Evolutionary conservation across 192 early-diverging fungal genomes (phyloP).

Genomic region (Mortierella hygrophila): DNA sequence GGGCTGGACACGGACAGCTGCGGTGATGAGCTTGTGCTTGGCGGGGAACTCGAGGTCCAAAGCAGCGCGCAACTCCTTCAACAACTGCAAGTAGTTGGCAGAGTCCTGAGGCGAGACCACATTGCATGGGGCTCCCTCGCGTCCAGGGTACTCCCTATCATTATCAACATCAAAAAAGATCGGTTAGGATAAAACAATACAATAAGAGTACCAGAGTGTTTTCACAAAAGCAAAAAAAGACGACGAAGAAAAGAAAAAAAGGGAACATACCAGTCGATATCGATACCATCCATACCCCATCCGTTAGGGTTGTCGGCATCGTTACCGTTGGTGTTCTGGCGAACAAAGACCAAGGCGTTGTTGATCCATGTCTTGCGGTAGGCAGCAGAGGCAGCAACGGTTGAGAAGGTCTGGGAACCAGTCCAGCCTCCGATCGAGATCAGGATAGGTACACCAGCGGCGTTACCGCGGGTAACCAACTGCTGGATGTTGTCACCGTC

Average conservation of each 20-base stretch:
- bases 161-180: background rate
- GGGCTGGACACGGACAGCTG: slow-evolving; percentile 74
- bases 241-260: background rate
- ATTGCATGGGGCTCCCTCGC: slow-evolving; percentile 69
- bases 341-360: slow-evolving; percentile 60
- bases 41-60: slow-evolving; percentile 57
- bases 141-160: slow-evolving; percentile 73
- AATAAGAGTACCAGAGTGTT: background rate
- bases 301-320: slow-evolving; percentile 32
- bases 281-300: slow-evolving; percentile 49
- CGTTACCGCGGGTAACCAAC: slow-evolving; percentile 31
- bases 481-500: slow-evolving; percentile 29
- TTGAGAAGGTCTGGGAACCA: slow-evolving; percentile 73
- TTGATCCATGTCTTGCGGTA: slow-evolving; percentile 66
- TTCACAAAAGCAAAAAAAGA: background rate
- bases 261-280: slow-evolving; percentile 47
- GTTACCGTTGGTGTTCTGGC: slow-evolving; percentile 25
- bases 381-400: slow-evolving; percentile 60
- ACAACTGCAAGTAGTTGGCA: slow-evolving; percentile 69
- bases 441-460: slow-evolving; percentile 51
- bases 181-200: background rate
- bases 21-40: slow-evolving; percentile 67
- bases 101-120: slow-evolving; percentile 64
- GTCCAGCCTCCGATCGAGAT: slow-evolving; percentile 82
- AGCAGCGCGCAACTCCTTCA: slow-evolving; percentile 68